These are phyloP conservation scores for Trichoderma reesei DNA, from an alignment of 495 filamentous ascomycete genomes.

Conservation along the genomic window DNA sequence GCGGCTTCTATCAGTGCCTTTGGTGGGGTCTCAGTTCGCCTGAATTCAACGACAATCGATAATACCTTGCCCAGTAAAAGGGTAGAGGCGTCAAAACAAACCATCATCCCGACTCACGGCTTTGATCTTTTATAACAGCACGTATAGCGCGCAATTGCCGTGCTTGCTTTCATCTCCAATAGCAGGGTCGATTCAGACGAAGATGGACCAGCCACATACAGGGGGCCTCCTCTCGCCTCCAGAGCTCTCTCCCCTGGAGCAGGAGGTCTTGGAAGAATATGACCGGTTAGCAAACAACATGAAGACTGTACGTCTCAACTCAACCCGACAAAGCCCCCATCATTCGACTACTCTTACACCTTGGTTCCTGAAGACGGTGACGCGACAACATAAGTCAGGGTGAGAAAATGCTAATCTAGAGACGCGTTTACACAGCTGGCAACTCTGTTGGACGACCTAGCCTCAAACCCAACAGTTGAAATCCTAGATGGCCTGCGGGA, in stretches of 20 bases:
- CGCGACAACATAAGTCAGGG: not conserved
- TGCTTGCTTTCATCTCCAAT: no score
- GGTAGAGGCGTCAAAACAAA: no score
- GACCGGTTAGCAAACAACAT: constrained; percentile 78
- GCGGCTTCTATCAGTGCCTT: no score
- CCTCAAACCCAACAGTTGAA: constrained; percentile 53
- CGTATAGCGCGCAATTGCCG: no score
- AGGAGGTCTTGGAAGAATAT: constrained; percentile 93
- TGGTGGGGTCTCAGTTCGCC: no score
- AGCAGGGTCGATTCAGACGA: not conserved
- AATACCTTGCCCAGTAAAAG: no score
- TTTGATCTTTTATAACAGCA: no score
- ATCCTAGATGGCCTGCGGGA: constrained; percentile 77
- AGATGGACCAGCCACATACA: constrained; percentile 5
- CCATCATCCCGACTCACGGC: no score
- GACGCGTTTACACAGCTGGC: constrained; percentile 41
- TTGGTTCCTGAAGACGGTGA: no score
- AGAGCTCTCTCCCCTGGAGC: constrained; percentile 69
- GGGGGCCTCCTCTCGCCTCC: constrained; percentile 25
- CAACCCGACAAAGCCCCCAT: not conserved
- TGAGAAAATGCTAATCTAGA: not conserved
- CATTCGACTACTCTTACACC: no score
- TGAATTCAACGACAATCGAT: no score
- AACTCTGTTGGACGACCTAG: constrained; percentile 48
- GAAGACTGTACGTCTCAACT: constrained; percentile 55